Base-by-base conservation (phyloP, 371 early-diverging fungal species). In the Mucor velutinosus region DNA sequence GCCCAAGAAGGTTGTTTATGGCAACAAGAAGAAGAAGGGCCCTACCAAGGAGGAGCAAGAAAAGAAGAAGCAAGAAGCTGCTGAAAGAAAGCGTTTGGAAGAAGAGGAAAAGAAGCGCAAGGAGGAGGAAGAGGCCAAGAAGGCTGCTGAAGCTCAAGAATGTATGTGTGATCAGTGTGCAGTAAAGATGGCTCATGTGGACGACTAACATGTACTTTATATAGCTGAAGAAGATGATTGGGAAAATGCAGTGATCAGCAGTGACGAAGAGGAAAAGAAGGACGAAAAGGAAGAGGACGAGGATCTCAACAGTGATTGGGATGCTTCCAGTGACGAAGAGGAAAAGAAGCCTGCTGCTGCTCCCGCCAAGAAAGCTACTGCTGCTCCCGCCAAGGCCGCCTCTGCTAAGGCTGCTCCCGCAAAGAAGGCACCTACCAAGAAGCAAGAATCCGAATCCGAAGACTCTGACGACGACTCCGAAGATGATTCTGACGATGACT, bases 241-340 rank as follows among this genome's bases (percentile, higher is more conserved):
- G 80, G 87, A 84, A 45, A 80, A 80, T 84, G 93, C 81, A 43
- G 72, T 72, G 35, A 62, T 59, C 3, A 76, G 74, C 45, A 77
- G 73, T 49, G 82, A 82, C 15, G 82, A 81, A 66, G 68, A 71
- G 29, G 69, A 70, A 21, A 59, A 71, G 29, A 71, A 77, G 58
- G 41, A 60, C 0, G 64, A 71, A 12, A 35, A 35, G 12, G 72
- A 76, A 39, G 73, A 77, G 17, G 76, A 79, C 19, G 77, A 80
- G 27, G 74, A 82, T 39, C 70, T 82, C 62, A 72, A 76, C 69
- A 90, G 92, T 56, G 90, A 88, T 72, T 90, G 90, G 91, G 92
- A 92, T 69, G 84, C 76, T 35, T 77, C 77, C 62, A 76, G 77
- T 64, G 83, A 72, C 17, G 82, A 87, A 7, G 87, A 87, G 35